phyloP scores from a whole-genome alignment of 176 grass and related monocot species.

The Dendrocalamus sinicus region DNA sequence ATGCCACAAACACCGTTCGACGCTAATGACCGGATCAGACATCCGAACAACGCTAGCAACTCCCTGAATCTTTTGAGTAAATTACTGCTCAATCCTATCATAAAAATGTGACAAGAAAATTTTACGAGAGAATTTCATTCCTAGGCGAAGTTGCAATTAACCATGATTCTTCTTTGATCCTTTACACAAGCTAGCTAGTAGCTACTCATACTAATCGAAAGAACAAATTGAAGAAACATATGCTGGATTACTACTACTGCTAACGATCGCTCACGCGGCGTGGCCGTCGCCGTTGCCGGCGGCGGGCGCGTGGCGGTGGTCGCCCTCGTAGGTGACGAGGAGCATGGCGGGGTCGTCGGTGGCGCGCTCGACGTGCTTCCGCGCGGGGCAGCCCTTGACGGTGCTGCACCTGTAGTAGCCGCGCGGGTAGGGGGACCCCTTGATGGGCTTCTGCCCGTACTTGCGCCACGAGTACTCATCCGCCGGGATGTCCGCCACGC shows the following conservation, averaged over 20 bases:
- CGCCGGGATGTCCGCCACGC: constrained; percentile 59
- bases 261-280: background rate
- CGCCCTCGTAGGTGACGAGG: constrained; percentile 82
- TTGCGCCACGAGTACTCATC: constrained; percentile 90
- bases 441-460: constrained; percentile 97
- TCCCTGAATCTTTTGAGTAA: too few species aligned
- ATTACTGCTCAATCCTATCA: too few species aligned
- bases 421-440: constrained; percentile 80
- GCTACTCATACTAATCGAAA: background rate
- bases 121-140: background rate
- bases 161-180: background rate
- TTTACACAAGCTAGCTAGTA: constrained; percentile 33
- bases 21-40: too few species aligned
- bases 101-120: background rate
- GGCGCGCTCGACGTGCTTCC: constrained; percentile 91
- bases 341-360: constrained; percentile 72
- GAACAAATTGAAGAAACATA: constrained; percentile 11
- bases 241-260: background rate
- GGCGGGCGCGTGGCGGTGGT: constrained; percentile 58
- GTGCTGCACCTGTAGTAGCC: constrained; percentile 88
- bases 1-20: too few species aligned
- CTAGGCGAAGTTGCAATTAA: too few species aligned
- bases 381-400: constrained; percentile 69
- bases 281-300: background rate
- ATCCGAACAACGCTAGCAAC: too few species aligned